Evolutionary conservation across 1,284 basidiomycete genomes (phyloP), one percentile per base, ranked within the genome.

Genomic region (Mycosarcoma mackinlayi): DNA sequence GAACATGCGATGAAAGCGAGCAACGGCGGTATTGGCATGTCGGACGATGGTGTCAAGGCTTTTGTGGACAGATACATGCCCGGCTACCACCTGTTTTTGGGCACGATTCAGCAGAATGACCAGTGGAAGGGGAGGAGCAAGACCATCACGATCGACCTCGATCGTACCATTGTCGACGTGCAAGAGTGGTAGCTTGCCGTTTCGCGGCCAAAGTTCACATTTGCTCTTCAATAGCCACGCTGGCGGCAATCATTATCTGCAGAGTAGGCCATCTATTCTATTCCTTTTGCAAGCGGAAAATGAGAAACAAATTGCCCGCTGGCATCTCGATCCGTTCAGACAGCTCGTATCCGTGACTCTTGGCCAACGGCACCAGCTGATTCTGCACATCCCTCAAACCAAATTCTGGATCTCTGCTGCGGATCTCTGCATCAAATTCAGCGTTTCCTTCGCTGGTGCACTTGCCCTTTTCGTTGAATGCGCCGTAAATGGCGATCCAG

Each of bases 61-160:
- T 71, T 71, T 33, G 68, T 71, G 3, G 68, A 71, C 31, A 52
- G 68, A n/a, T 71, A 91, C 68, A 88, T 90, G 53, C 89, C 57
- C 2, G 53, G 58, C 9, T 61, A 61, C 39, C 16, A 63, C 21
- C 44, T 66, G 6, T 66, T 58, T 13, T 41, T 66, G 4, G 59
- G 61, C 14, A 61, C 60, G n/a, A 57, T 63, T 14, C 67, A 57
- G 25, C 31, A 54, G 13, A 61, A 70, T 19, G 38, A 35, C 16
- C 51, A 55, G 19, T 70, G 67, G 67, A 57, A 42, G 38, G 67
- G 61, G 2, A 41, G 46, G 19, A 56, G 67, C 53, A 64, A 57
- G 53, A 57, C 53, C 19, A 34, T 70, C 40, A 70, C 67, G 18
- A 65, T 70, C 33, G 57, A 70, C 23, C 52, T 65, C 1, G 37